These are phyloP conservation scores for Alternaria triticimaculans DNA, from an alignment of 2,329 filamentous ascomycete genomes.

Conservation along the genomic window DNA sequence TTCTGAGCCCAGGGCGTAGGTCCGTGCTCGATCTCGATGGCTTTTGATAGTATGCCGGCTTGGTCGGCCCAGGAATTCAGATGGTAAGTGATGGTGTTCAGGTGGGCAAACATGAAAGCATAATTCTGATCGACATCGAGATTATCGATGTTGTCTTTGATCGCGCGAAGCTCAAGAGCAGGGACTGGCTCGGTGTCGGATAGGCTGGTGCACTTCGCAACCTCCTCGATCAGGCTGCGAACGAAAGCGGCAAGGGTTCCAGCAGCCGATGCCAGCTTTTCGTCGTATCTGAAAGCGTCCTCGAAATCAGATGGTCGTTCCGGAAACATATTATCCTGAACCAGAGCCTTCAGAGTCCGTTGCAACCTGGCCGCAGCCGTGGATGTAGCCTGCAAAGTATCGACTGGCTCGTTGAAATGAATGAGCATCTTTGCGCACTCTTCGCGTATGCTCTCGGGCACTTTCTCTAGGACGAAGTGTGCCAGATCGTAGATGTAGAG, in stretches of 20 bases:
- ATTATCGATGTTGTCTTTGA: constrained; percentile 8
- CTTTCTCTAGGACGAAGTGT: constrained; percentile 16
- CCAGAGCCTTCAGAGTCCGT: constrained; percentile 28
- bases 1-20: constrained; percentile 83
- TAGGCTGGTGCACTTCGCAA: constrained; percentile 11
- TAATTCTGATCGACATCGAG: constrained; percentile 11
- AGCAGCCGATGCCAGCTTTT: constrained; percentile 22
- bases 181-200: constrained; percentile 8
- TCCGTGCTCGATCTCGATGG: constrained; percentile 68
- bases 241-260: constrained; percentile 20
- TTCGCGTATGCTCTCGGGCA: constrained; percentile 5
- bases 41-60: constrained; percentile 53
- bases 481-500: constrained; percentile 26
- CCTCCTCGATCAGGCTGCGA: constrained; percentile 17
- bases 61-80: constrained; percentile 67
- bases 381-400: constrained; percentile 22
- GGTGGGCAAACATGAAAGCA: constrained; percentile 5
- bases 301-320: constrained; percentile 27
- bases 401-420: constrained; percentile 22
- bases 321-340: constrained; percentile 38
- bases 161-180: constrained; percentile 1
- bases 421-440: constrained; percentile 51
- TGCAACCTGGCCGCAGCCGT: constrained; percentile 29
- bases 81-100: constrained; percentile 2
- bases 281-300: constrained; percentile 29